Percentiles rank a stretch among this genome's conserved stretches.
Evolutionary conservation across 306 rosid species (phyloP).

Genomic region (Acacia confusa): DNA sequence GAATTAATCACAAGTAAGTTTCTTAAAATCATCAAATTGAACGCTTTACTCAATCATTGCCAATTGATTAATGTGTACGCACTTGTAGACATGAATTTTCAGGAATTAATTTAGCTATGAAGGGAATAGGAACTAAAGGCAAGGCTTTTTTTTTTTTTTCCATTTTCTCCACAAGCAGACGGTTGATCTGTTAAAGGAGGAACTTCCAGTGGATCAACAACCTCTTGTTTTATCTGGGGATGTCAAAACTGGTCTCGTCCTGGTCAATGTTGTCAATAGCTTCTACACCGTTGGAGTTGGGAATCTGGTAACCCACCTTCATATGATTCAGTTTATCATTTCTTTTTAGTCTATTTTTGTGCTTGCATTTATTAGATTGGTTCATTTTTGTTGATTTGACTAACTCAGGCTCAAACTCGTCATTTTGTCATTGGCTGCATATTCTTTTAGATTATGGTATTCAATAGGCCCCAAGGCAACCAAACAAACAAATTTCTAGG

Average conservation of each 20-base stretch:
- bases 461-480: slow-evolving; percentile 73
- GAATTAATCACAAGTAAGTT: too few species aligned
- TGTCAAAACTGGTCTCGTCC: slow-evolving; percentile 69
- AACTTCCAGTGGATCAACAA: slow-evolving; percentile 67
- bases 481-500: slow-evolving; percentile 51
- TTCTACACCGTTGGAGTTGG: slow-evolving; percentile 95
- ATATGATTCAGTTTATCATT: not conserved
- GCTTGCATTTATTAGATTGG: not conserved
- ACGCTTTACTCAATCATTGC: too few species aligned
- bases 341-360: not conserved
- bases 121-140: too few species aligned
- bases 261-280: slow-evolving; percentile 82
- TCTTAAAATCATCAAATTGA: too few species aligned
- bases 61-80: too few species aligned
- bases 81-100: too few species aligned
- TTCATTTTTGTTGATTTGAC: not conserved
- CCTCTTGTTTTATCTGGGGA: slow-evolving; percentile 50
- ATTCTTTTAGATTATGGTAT: not conserved
- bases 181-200: slow-evolving; percentile 54
- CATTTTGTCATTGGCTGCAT: not conserved
- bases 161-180: too few species aligned
- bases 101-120: too few species aligned
- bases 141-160: too few species aligned
- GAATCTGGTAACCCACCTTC: slow-evolving; percentile 49
- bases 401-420: not conserved